Evolutionary conservation across 176 grass and related monocot genomes (phyloP), one percentile per base, ranked within the genome.

Genomic region (Aegilops speltoides): DNA sequence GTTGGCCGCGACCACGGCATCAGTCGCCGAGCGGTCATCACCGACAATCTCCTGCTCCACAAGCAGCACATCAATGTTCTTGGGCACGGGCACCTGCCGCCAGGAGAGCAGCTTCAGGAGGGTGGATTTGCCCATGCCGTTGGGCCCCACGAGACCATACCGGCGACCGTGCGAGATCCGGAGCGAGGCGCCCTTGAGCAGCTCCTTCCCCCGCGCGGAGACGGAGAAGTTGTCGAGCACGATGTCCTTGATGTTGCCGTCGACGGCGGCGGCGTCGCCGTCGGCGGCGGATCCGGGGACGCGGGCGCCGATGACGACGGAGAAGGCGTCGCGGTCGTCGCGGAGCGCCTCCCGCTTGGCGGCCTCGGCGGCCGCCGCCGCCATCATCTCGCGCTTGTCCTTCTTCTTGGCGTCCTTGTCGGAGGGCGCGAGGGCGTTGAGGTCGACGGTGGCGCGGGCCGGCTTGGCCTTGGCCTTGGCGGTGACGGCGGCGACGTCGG

Each of bases 71-170:
- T 94, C 87, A 13, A 94, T 91, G 69, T 87, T 89, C 23, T 84
- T 76, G 7, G 92, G 92, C 3, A 94, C 92, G 3, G 89, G 92
- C 22, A 94, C 80, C 80, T 87, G 80, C 78, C 92, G 81, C 89
- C 92, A 89, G 9, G 89, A 71, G 77, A 94, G 92, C 23, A 94
- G 86, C 76, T 89, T 91, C 26, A 94, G 81, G 12, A 94, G 76
- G 37, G 92, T 91, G 20, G 92, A 91, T 63, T 91, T 94, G 11
- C 92, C 92, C 87, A 82, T 94, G 15, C 92, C 92, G 43, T 94
- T 91, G 50, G 92, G 92, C 10, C 92, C 92, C 10, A 94, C 89
- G 76, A 91, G 83, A n/a, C 87, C 89, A 14, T 91, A 91, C 14
- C 87, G 81, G 6, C 86, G 83, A n/a, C 92, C 87, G 65, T 94